Evolutionary conservation across 345 rosid species (phyloP), one percentile per base, ranked within the genome.

Genomic region (Hypericum perforatum): DNA sequence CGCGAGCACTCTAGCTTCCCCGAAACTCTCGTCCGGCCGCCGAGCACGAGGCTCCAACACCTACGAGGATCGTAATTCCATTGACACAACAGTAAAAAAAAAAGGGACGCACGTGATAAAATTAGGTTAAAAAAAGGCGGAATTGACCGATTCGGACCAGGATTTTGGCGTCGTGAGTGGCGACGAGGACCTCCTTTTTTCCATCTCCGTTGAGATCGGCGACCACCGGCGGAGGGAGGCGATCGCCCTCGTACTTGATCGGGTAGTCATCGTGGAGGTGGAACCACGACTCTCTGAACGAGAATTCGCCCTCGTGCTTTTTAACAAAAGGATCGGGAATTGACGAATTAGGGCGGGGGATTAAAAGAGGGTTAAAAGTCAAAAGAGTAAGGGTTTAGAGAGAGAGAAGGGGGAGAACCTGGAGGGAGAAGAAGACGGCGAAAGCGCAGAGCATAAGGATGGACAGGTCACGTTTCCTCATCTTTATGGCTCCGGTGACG

Each of bases 391-490:
- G 62, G 68, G 70, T 32, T 63, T 64, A 0, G 43, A 32, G 67
- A 52, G 0, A 41, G 13, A 14, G 11, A 3, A 10, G 32, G 9
- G 9, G n/a, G 15, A n/a, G 61, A 8, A 85, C 98, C 94, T 89
- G 97, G 57, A 94, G 97, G 64, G 95, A 89, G 86, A 94, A 94
- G 92, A 94, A 89, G 58, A 94, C 79, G 48, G 99, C 95, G 64
- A 94, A 86, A 41, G 95, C 95, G 45, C 84, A 82, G 57, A 94
- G 97, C 86, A 94, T 89, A 63, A 94, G 84, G 64, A 86, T 86
- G 15, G 95, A 91, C 60, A 89, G 71, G 74, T 94, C 99, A 7
- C 97, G 89, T 73, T 86, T 94, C 87, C 97, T 89, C 99, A 94
- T 92, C 45, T 46, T 36, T 4, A 1, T 22, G 32, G 32, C 32